A percentile compares a stretch with the other conserved stretches of the same genome.
Evolutionary conservation across 2,329 filamentous ascomycete species (phyloP).

Genomic region (Plectosphaerella plurivora): DNA sequence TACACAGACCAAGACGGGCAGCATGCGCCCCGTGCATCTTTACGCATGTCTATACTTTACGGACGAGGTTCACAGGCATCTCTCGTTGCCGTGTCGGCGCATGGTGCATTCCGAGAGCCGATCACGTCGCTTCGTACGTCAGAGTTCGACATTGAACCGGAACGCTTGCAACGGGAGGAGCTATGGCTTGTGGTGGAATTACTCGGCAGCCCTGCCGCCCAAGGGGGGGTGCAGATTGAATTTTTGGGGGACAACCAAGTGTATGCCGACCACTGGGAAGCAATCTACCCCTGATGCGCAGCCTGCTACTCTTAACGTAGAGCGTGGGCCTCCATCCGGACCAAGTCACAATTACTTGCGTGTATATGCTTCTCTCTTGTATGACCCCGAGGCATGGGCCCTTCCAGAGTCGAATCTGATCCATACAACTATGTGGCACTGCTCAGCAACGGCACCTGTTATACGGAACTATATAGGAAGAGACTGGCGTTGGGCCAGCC

Average conservation of each 20-base stretch:
- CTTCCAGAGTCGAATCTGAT: no score
- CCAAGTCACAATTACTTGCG: no score
- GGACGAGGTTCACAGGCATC: conserved; percentile 66
- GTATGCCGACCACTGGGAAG: conserved; percentile 38
- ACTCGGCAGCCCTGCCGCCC: conserved; percentile 50
- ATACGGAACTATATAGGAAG: no score
- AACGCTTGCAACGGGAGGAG: conserved; percentile 48
- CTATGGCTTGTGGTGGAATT: conserved; percentile 81
- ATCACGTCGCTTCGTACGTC: conserved; percentile 62
- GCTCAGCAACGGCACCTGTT: no score
- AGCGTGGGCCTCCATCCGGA: no score
- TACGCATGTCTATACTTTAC: conserved; percentile 69
- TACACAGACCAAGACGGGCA: conserved; percentile 3
- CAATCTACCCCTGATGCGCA: conserved; percentile 4
- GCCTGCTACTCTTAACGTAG: no score
- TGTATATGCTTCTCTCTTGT: no score
- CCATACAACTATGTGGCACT: no score
- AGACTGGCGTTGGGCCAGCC: no score
- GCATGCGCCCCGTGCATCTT: conserved; percentile 28
- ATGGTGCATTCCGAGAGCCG: conserved; percentile 71
- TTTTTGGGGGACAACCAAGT: conserved; percentile 45
- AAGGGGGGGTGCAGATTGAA: conserved; percentile 46
- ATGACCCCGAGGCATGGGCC: no score
- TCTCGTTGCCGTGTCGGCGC: conserved; percentile 60
- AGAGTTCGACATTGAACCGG: conserved; percentile 71